Conservation (phyloP, 2,329 filamentous ascomycete species). For the Fusarium chuoi region DNA sequence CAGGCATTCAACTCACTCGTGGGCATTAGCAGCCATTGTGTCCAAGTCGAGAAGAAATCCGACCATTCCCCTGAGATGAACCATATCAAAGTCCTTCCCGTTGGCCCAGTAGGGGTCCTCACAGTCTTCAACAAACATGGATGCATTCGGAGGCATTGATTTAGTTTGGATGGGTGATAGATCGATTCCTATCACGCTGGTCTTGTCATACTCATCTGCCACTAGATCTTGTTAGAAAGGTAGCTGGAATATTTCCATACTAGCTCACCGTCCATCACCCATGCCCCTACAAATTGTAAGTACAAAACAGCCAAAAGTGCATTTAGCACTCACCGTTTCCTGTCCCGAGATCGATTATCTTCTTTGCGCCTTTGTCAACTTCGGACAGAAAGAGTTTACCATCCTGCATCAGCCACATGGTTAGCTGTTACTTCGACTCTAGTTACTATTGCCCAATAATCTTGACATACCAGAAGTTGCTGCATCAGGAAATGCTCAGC, state of each 20-base stretch:
- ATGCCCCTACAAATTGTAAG: slow-evolving; percentile 51
- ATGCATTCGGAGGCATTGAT: slow-evolving; percentile 68
- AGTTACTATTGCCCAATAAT: not conserved
- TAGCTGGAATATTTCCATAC: not conserved
- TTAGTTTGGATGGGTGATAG: slow-evolving; percentile 59
- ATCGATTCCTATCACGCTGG: slow-evolving; percentile 55
- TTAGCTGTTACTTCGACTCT: not conserved
- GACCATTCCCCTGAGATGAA: slow-evolving; percentile 63
- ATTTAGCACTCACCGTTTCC: slow-evolving; percentile 53
- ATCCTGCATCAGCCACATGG: slow-evolving; percentile 37
- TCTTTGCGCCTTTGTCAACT: slow-evolving; percentile 52
- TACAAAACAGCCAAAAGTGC: not conserved
- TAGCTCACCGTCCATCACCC: slow-evolving; percentile 61
- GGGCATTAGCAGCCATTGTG: slow-evolving; percentile 56
- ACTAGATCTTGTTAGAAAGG: slow-evolving; percentile 41
- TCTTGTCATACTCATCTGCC: slow-evolving; percentile 55
- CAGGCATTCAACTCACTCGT: slow-evolving; percentile 43
- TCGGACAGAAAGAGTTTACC: slow-evolving; percentile 55
- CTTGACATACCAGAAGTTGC: slow-evolving; percentile 51
- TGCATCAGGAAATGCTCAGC: slow-evolving; percentile 58
- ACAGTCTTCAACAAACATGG: slow-evolving; percentile 71
- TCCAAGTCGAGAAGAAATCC: slow-evolving; percentile 61
- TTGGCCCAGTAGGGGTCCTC: slow-evolving; percentile 66
- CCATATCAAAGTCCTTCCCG: slow-evolving; percentile 65
- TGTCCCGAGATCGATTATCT: slow-evolving; percentile 61